Evolutionary conservation across 345 rosid genomes (phyloP).

Genomic region (Ailanthus altissimus): DNA sequence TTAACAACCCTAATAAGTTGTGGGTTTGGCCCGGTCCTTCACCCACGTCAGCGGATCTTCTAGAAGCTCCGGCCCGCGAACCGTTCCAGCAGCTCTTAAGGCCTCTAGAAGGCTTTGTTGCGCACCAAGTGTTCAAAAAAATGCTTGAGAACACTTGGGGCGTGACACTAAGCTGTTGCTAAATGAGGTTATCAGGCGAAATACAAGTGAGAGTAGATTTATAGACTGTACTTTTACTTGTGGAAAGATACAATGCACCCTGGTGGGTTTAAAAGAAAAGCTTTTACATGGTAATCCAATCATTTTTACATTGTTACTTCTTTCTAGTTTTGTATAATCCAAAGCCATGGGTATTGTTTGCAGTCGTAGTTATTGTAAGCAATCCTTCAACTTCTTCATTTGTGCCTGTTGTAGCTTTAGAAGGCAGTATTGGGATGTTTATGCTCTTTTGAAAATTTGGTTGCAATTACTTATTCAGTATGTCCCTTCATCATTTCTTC

Average conservation of each 20-base stretch:
- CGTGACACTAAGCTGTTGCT: background rate
- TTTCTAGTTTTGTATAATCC: background rate
- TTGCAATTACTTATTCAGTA: slow-evolving; percentile 9
- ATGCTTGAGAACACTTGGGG: too few species aligned
- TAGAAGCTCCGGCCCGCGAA: too few species aligned
- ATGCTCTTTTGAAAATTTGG: background rate
- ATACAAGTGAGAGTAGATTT: background rate
- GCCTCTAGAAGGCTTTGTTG: too few species aligned
- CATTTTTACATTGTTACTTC: background rate
- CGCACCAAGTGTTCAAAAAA: too few species aligned
- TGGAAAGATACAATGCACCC: background rate
- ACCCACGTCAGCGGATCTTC: too few species aligned
- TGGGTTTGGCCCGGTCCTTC: too few species aligned
- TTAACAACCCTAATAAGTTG: too few species aligned
- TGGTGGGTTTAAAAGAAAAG: background rate
- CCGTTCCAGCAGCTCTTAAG: too few species aligned
- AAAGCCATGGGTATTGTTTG: background rate
- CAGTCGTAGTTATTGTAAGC: background rate
- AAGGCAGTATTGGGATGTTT: background rate
- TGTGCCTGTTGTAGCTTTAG: background rate
- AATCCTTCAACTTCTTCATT: background rate
- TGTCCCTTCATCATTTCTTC: slow-evolving; percentile 3
- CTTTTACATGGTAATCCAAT: background rate
- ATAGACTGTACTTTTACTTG: background rate
- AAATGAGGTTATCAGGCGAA: background rate